phyloP scores from a whole-genome alignment of 495 filamentous ascomycete genomes.

The Clavariopsis aquatica region DNA sequence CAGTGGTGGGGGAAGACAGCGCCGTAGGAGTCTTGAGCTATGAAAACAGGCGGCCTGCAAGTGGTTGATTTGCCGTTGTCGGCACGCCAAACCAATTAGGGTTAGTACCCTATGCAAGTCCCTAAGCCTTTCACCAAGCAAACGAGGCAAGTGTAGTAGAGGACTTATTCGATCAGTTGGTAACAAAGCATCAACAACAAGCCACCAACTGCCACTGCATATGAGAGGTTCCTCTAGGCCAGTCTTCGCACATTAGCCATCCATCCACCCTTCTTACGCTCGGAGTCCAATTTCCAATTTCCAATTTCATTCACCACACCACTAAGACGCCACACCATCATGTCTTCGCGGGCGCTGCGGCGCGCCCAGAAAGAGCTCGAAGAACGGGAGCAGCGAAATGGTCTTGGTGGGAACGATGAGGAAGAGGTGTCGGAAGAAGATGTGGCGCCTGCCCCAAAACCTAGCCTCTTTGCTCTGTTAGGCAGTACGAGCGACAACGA shows the following conservation, averaged over 20 bases:
- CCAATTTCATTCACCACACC: neutral
- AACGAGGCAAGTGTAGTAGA: no score
- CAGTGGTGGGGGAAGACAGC: conserved; percentile 3
- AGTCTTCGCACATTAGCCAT: neutral
- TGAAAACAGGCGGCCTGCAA: neutral
- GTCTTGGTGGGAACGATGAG: conserved; percentile 50
- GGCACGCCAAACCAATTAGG: no score
- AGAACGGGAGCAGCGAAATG: conserved; percentile 57
- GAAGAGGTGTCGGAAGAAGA: conserved; percentile 42
- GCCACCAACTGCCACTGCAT: no score
- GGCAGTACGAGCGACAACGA: conserved; percentile 42
- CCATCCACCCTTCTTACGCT: neutral
- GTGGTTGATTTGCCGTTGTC: no score
- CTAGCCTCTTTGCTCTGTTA: conserved; percentile 36
- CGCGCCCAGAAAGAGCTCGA: conserved; percentile 65
- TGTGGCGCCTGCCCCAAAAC: conserved; percentile 12
- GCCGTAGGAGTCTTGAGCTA: neutral
- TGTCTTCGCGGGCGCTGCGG: conserved; percentile 80
- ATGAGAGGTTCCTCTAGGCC: no score
- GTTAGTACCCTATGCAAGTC: no score
- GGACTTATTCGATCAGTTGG: no score
- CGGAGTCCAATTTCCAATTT: neutral
- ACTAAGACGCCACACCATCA: conserved; percentile 43
- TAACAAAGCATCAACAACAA: no score
- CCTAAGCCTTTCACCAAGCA: no score